Percentiles rank a stretch among this genome's conserved stretches.
Evolutionary conservation across 192 early-diverging fungal species (phyloP).

Genomic region (Dimargaris verticillata): DNA sequence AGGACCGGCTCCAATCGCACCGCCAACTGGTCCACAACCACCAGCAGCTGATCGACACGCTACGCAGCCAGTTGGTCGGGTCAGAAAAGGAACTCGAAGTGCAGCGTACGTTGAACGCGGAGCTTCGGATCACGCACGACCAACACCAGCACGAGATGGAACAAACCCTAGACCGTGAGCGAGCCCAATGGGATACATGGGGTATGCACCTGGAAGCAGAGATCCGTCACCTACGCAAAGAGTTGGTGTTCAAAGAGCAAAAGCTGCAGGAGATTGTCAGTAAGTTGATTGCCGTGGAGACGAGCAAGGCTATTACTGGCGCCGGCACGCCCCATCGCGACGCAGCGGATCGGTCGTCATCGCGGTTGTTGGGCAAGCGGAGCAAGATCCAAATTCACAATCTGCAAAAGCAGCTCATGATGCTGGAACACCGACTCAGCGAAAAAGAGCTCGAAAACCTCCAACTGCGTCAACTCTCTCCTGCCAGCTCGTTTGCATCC

Average conservation of each 20-base stretch:
- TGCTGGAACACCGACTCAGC: constrained; percentile 1
- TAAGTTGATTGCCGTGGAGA: constrained; percentile 1
- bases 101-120: background rate
- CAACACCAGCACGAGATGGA: constrained; percentile 3
- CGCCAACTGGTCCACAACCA: constrained; percentile 7
- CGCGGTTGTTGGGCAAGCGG: background rate
- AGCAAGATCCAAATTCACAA: background rate
- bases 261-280: constrained; percentile 6
- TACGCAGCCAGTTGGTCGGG: background rate
- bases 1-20: background rate
- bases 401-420: constrained; percentile 4
- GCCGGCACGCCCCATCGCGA: background rate
- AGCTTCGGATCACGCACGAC: constrained; percentile 1
- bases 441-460: constrained; percentile 4
- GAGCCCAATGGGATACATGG: constrained; percentile 2
- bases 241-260: constrained; percentile 8
- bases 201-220: constrained; percentile 2
- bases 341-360: background rate
- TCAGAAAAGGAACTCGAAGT: constrained; percentile 4
- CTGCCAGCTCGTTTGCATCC: background rate
- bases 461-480: constrained; percentile 3
- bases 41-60: constrained; percentile 5
- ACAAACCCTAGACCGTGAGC: background rate
- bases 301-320: background rate
- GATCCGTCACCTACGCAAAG: background rate